A percentile compares a stretch with the other conserved stretches of the same genome.
phyloP scores from a whole-genome alignment of 1,139 yeast genomes.

The Fermentozyma sake region DNA sequence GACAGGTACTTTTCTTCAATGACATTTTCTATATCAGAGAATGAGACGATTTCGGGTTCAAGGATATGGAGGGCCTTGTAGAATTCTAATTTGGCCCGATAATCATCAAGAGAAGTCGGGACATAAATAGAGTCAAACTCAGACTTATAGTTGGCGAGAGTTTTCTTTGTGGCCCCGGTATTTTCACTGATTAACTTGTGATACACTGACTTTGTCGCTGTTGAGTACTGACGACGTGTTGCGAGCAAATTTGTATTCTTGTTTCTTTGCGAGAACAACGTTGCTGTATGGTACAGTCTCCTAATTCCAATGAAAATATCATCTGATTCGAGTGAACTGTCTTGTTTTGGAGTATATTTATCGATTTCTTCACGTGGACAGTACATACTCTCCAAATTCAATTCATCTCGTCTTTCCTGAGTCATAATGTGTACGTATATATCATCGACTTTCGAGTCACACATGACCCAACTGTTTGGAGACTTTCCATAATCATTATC shows the following conservation, averaged over 20 bases:
- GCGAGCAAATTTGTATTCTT: conserved; percentile 1
- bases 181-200: conserved; percentile 1
- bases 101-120: conserved; percentile 19
- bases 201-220: conserved; percentile 1
- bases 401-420: conserved; percentile 55
- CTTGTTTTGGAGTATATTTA: conserved; percentile 17
- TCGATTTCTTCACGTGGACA: conserved; percentile 40
- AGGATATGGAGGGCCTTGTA: conserved; percentile 34
- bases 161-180: background rate
- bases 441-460: conserved; percentile 61
- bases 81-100: conserved; percentile 33
- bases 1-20: conserved; percentile 27
- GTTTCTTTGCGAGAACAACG: conserved; percentile 10
- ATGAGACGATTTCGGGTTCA: conserved; percentile 26
- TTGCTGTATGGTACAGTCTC: conserved; percentile 34
- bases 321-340: conserved; percentile 23
- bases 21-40: conserved; percentile 19
- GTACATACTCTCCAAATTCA: conserved; percentile 72
- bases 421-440: conserved; percentile 72
- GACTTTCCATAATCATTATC: conserved; percentile 53
- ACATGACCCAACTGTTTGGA: conserved; percentile 76
- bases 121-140: conserved; percentile 14
- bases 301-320: conserved; percentile 48
- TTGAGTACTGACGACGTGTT: too few species aligned
- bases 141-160: conserved; percentile 8